These are phyloP conservation scores for Fusarium guadeloupense DNA, from an alignment of 2,329 filamentous ascomycete species.

Conservation along the genomic window DNA sequence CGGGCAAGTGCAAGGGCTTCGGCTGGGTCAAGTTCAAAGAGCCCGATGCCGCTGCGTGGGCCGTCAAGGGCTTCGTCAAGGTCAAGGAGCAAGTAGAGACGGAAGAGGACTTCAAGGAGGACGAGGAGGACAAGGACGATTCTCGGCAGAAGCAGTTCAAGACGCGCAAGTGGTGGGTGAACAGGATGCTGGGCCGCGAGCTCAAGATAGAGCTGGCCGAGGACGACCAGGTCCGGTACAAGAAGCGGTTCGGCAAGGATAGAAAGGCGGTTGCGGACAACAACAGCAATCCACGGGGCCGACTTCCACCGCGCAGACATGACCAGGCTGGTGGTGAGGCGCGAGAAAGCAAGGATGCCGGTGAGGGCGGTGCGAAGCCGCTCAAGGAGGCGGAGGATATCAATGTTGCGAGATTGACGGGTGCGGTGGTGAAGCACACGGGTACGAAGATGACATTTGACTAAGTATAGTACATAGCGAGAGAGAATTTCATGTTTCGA, in stretches of 20 bases:
- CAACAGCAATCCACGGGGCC: constrained; percentile 40
- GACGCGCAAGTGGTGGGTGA: constrained; percentile 82
- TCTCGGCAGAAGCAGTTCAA: constrained; percentile 62
- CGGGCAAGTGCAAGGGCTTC: constrained; percentile 97
- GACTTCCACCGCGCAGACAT: constrained; percentile 49
- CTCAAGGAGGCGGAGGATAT: constrained; percentile 58
- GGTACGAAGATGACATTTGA: constrained; percentile 89
- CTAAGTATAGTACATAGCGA: constrained; percentile 48
- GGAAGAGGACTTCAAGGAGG: constrained; percentile 66
- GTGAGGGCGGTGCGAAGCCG: constrained; percentile 42
- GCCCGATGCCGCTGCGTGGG: constrained; percentile 72
- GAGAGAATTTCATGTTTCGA: constrained; percentile 34
- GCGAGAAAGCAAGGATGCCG: constrained; percentile 44
- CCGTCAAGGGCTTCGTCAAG: constrained; percentile 81
- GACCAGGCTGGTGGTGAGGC: constrained; percentile 33
- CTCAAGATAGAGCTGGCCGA: constrained; percentile 94
- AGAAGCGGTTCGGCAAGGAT: constrained; percentile 90
- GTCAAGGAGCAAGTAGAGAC: constrained; percentile 72
- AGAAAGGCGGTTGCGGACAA: constrained; percentile 44
- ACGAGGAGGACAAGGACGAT: constrained; percentile 51
- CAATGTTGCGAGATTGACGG: constrained; percentile 72
- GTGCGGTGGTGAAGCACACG: constrained; percentile 78
- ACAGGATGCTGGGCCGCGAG: constrained; percentile 79
- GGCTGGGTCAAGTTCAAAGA: constrained; percentile 94
- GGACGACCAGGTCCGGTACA: constrained; percentile 87